Evolutionary conservation across 1,284 basidiomycete species (phyloP).

Genomic region (Testicularia cyperi): DNA sequence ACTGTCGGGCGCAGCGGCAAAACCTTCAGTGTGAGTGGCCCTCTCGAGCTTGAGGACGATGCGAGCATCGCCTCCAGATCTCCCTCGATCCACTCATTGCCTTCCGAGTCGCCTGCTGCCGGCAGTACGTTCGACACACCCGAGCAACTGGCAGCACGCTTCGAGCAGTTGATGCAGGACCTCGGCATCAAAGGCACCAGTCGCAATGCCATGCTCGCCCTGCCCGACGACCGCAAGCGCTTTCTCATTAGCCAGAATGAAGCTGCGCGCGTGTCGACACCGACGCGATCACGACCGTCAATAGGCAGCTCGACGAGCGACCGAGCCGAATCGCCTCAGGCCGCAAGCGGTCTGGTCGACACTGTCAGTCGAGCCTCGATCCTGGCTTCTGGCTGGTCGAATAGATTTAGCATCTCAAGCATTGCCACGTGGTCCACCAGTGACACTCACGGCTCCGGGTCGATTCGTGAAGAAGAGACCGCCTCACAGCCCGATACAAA

Average conservation of each 20-base stretch:
- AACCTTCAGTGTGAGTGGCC: conserved; percentile 45
- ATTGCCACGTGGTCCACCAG: conserved; percentile 65
- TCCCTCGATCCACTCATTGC: conserved; percentile 18
- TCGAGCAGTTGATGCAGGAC: conserved; percentile 45
- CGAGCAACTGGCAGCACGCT: conserved; percentile 26
- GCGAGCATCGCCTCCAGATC: conserved; percentile 16
- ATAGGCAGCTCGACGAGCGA: conserved; percentile 1
- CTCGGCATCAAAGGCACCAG: conserved; percentile 71
- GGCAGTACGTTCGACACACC: conserved; percentile 12
- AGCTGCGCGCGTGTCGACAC: conserved; percentile 28
- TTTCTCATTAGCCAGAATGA: conserved; percentile 66
- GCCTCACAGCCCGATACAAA: conserved; percentile 12
- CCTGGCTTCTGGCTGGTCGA: conserved; percentile 65
- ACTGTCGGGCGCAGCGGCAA: conserved; percentile 30
- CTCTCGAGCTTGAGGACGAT: conserved; percentile 41
- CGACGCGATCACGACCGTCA: conserved; percentile 10
- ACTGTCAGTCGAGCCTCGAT: conserved; percentile 36
- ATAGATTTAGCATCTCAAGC: conserved; percentile 72
- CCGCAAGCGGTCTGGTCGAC: conserved; percentile 64
- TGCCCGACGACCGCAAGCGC: conserved; percentile 70
- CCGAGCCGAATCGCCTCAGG: conserved; percentile 68
- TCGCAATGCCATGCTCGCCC: conserved; percentile 69
- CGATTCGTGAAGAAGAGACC: conserved; percentile 14
- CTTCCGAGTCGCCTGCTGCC: conserved; percentile 13
- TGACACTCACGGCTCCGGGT: conserved; percentile 14